phyloP scores from a whole-genome alignment of 2,329 filamentous ascomycete genomes.

The Xylaria sp. region DNA sequence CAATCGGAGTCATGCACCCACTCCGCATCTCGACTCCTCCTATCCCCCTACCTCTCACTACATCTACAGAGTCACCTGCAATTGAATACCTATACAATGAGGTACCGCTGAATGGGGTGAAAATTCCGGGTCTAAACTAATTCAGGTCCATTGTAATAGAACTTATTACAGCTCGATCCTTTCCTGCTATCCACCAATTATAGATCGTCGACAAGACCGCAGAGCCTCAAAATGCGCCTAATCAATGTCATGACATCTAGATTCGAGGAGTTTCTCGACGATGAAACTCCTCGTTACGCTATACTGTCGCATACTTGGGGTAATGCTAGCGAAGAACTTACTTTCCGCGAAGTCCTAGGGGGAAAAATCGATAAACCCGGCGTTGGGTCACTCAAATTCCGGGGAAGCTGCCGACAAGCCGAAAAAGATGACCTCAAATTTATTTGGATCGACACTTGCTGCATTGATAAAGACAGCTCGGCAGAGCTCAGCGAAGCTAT shows the following conservation, averaged over 20 bases:
- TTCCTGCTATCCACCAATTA: background rate
- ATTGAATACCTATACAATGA: too few relatives aligned
- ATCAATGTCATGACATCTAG: conserved; percentile 16
- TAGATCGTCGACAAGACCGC: background rate
- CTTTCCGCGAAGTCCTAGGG: background rate
- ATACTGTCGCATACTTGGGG: conserved; percentile 23
- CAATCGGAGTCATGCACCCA: too few relatives aligned
- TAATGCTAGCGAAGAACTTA: background rate
- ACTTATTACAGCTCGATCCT: too few relatives aligned
- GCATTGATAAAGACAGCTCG: conserved; percentile 19
- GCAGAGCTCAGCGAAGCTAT: conserved; percentile 19
- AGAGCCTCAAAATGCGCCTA: conserved; percentile 25
- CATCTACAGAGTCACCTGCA: too few relatives aligned
- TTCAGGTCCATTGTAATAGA: too few relatives aligned
- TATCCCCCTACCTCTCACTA: too few relatives aligned
- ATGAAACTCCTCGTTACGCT: conserved; percentile 4
- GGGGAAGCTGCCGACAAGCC: conserved; percentile 8
- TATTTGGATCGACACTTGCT: conserved; percentile 26
- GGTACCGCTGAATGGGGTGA: too few relatives aligned
- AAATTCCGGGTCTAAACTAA: too few relatives aligned
- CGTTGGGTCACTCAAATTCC: conserved; percentile 6
- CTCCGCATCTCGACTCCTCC: too few relatives aligned
- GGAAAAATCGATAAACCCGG: background rate
- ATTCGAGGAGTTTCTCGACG: conserved; percentile 19
- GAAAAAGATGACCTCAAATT: conserved; percentile 6